Evolutionary conservation across 306 rosid species (phyloP), one percentile per base, ranked within the genome.

Genomic region (Prunus mira): DNA sequence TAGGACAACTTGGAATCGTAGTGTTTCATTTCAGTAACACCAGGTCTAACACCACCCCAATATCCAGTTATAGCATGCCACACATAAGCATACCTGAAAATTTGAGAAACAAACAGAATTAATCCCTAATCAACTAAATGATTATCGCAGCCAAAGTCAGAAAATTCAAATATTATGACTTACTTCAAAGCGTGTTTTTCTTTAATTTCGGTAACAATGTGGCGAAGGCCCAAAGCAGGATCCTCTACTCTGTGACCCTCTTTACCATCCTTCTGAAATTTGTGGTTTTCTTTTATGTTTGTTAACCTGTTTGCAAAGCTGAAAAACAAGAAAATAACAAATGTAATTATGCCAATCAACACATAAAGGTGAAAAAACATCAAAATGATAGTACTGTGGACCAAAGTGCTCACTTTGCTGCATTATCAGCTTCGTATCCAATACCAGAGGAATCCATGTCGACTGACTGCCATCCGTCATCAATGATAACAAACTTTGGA

Each of bases 51-150:
- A 66, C 96, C 98, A 4, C 98, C 98, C 98, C 97, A 93, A 47
- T 93, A 93, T 24, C 98, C 98, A 15, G 93, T 88, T 78, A 93
- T 88, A 6, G 98, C 97, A 77, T 93, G 97, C 96, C 98, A 93
- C 65, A 91, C 94, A 70, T 89, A 93, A 61, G 92, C 87, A 24
- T 87, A 76, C 87, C 98, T 93, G 68, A 19, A 49, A 76, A 71
- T 3, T 63, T 4, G 20, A 67, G 43, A 55, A 72, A 54, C 51
- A 83, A 75, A 58, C 22, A 78, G 4, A 47, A 57, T 84, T 27
- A 79, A 69, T 32, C 25, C 30, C 47, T 46, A 12, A n/a, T 32
- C n/a, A 41, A 50, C 45, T 22, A 17, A 32, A 34, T 4, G 6
- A 0, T 49, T 1, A 25, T 11, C 47, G 56, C 73, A 55, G 65